These are phyloP conservation scores for Kentomonas sorsogonicus DNA, from an alignment of 208 protist genomes.

Conservation along the genomic window DNA sequence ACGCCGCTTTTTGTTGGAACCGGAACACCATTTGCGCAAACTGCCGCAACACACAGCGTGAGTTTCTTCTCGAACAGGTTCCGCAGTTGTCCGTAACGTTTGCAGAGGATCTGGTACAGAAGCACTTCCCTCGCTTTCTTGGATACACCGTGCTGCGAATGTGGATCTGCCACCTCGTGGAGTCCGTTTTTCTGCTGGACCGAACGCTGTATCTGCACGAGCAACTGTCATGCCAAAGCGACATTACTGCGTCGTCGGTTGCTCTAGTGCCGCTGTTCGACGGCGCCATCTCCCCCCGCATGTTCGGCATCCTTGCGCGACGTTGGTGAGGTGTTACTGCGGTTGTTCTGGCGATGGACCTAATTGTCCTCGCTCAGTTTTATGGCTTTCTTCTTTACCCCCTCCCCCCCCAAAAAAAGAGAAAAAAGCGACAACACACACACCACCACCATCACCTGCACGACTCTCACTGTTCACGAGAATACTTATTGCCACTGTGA, in stretches of 20 bases:
- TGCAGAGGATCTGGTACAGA: slow-evolving; percentile 20
- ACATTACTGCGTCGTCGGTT: slow-evolving; percentile 33
- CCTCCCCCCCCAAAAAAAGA: too few relatives aligned
- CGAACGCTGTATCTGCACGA: slow-evolving; percentile 73
- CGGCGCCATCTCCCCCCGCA: slow-evolving; percentile 66
- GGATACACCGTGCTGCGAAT: slow-evolving; percentile 81
- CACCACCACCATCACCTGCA: not conserved
- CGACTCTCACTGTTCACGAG: not conserved
- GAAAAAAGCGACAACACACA: too few relatives aligned
- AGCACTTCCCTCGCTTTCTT: slow-evolving; percentile 66
- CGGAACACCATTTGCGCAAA: slow-evolving; percentile 30
- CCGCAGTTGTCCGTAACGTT: slow-evolving; percentile 12
- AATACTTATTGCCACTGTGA: too few relatives aligned
- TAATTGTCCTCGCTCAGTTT: too few relatives aligned
- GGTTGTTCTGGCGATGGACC: too few relatives aligned
- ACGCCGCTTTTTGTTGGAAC: slow-evolving; percentile 26
- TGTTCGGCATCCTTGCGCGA: slow-evolving; percentile 76
- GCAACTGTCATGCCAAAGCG: slow-evolving; percentile 19
- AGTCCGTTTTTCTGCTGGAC: slow-evolving; percentile 75
- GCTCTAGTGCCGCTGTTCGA: slow-evolving; percentile 86
- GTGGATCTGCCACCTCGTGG: slow-evolving; percentile 87
- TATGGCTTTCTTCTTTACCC: too few relatives aligned
- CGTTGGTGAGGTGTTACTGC: slow-evolving; percentile 12
- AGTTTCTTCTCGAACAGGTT: slow-evolving; percentile 19
- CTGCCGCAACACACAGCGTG: slow-evolving; percentile 40